Base-by-base conservation (phyloP, 176 grass and related monocot species). In the Aechmea fasciata region DNA sequence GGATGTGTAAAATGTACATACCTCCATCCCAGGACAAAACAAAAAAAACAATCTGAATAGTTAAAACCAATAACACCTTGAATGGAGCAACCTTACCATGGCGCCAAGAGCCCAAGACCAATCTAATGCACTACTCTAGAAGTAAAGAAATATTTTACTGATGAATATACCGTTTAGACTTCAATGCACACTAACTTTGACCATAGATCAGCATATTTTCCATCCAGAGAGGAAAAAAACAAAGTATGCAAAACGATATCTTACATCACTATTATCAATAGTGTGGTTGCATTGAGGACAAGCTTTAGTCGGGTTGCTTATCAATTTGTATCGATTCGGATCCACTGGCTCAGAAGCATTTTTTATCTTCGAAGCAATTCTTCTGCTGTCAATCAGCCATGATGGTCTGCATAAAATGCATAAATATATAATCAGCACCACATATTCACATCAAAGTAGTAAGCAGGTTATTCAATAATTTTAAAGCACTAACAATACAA, bases 211-310 rank as follows among this genome's bases (percentile, higher is more conserved):
- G 13, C 14, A 13, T 20, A 14, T 20, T 18, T 59, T 59, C 11
- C 10, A 59, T 71, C 4, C 50, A 41, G 2, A 55, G 13, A 71
- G 12, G 3, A 41, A 55, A 33, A 63, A 48, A 9, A 19, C 12
- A 48, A 71, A 25, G 25, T 19, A 26, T 53, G 29, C 13, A 52
- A 68, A 54, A 53, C 14, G 23, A 70, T 47, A 75, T 64, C 86
- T 92, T 92, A 97, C 93, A 85, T 97, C 86, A 57, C 86, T 92
- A 29, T 97, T 97, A 80, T 97, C 93, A 75, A 97, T 92, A 54
- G 87, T 29, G 70, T 97, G 82, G 51, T 79, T 85, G 68, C 93
- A 92, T 18, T 57, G 92, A 20, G 89, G 89, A 75, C 93, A 97
- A 79, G 83, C 67, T 84, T 83, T 90, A 78, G 71, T 87, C 47